Base-by-base conservation (phyloP, 805 yeast species). In the Cyberlindnera mycetangii region DNA sequence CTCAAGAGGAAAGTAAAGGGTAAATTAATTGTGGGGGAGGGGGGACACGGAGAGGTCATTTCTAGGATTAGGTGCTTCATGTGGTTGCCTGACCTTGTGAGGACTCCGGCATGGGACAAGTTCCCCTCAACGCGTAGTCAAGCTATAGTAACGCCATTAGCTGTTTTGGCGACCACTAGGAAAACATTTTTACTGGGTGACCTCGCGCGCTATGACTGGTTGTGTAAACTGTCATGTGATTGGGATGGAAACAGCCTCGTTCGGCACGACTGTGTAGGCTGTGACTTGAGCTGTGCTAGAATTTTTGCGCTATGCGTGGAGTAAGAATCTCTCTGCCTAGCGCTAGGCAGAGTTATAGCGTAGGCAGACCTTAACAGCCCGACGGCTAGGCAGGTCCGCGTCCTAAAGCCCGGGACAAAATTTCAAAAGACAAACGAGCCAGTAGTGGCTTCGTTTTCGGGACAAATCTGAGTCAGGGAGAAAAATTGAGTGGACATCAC, bases 381-480 rank as follows among this genome's bases (percentile, higher is more conserved):
- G n/a, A n/a, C n/a, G n/a, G n/a, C n/a, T n/a, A n/a, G n/a, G n/a
- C n/a, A n/a, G n/a, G n/a, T n/a, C n/a, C n/a, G n/a, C 10, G 25
- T 22, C 25, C 10, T 10, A 7, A 10, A 10, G 25, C 25, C 25
- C 7, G 14, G 14, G 32, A 30, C 32, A 30, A 30, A 30, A 30
- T 16, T n/a, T 30, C 32, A 19, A 19, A 37, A 25, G 18, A 21
- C 17, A 34, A 24, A 8, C 14, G 21, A 30, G 47, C 47, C 47
- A 43, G 19, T 37, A 28, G 30, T 32, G 45, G 18, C 30, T n/a
- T 20, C 16, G 15, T 19, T 21, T 22, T 28, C 37, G 38, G 43
- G 50, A 47, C 50, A 47, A 47, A 47, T 39, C 50, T 47, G 50
- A 47, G 50, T 47, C 50, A 47, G 30, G 30, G 18, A 30, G 20